These are phyloP conservation scores for Geranium brycei DNA, from an alignment of 345 rosid genomes.

Conservation along the genomic window DNA sequence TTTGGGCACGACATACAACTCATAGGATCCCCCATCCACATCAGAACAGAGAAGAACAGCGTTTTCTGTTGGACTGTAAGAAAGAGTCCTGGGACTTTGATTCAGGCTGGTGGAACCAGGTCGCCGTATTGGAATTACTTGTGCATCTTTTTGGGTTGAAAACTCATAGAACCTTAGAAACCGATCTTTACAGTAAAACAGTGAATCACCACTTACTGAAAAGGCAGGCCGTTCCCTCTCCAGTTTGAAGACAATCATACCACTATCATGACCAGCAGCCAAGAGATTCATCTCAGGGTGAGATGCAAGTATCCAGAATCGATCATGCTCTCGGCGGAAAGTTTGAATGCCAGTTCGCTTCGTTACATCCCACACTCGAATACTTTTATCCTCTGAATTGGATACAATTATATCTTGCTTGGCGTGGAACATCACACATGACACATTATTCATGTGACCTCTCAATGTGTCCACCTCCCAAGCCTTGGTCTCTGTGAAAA, in stretches of 20 bases:
- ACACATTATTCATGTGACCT: conserved; percentile 93
- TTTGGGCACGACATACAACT: conserved; percentile 70
- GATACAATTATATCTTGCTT: conserved; percentile 95
- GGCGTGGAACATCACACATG: conserved; percentile 91
- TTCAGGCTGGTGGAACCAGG: conserved; percentile 67
- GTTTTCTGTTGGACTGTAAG: conserved; percentile 88
- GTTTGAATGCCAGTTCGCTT: conserved; percentile 85
- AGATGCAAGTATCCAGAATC: conserved; percentile 87
- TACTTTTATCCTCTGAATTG: conserved; percentile 91
- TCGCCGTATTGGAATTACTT: conserved; percentile 68
- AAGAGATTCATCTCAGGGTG: conserved; percentile 94
- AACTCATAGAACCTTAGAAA: conserved; percentile 66
- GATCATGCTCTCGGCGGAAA: conserved; percentile 88
- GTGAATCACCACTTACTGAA: conserved; percentile 60
- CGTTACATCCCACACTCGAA: conserved; percentile 95
- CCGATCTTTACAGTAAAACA: conserved; percentile 74
- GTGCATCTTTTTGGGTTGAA: conserved; percentile 64
- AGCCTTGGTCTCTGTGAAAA: conserved; percentile 81
- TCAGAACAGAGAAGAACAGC: conserved; percentile 82
- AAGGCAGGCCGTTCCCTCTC: conserved; percentile 63
- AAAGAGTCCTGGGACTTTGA: conserved; percentile 82
- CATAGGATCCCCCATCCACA: conserved; percentile 86
- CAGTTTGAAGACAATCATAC: conserved; percentile 67
- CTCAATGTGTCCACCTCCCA: conserved; percentile 98
- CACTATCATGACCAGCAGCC: conserved; percentile 96